Evolutionary conservation across 176 grass and related monocot species (phyloP), one percentile per base, ranked within the genome.

Genomic region (Lolium rigidum): DNA sequence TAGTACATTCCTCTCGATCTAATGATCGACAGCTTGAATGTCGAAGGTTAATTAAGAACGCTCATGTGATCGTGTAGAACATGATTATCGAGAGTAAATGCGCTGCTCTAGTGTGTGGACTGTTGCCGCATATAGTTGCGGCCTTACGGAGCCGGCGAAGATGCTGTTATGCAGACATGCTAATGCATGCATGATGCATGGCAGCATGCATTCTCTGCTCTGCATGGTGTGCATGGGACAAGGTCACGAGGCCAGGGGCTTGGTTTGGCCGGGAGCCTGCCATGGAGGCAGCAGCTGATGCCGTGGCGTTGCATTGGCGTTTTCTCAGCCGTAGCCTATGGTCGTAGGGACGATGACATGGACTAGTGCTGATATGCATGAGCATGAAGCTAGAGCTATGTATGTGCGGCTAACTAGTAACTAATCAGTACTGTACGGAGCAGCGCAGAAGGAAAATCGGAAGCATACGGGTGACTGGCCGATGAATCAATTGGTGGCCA

Each of bases 231-330:
- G 9, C 58, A 22, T 2, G 2, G 16, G 43, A 13, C n/a, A 38
- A 18, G 63, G 13, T 51, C 37, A 38, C 66, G 51, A 22, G 70
- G 22, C 18, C 28, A 21, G 13, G 35, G 35, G 15, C 8, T 4
- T 56, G 2, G 21, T 12, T 71, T 86, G 75, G 84, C 50, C 2
- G n/a, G 51, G 75, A 86, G 84, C 84, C 76, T 86, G 76, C 28
- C 9, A 61, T n/a, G 57, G n/a, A 63, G 60, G 10, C 28, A 31
- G 28, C 28, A 63, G 60, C 22, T 63, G 28, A 25, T 12, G 58
- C 18, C 55, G 55, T n/a, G 9, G 1, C 7, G 0, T 49, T 11
- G 41, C 41, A 3, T 64, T 74, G 70, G 56, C 70, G 24, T 76
- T n/a, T 84, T 20, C 26, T 1, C 7, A 9, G 44, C 39, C 39